Evolutionary conservation across 1,284 basidiomycete species (phyloP).

Genomic region (Apiotrichum siamense): DNA sequence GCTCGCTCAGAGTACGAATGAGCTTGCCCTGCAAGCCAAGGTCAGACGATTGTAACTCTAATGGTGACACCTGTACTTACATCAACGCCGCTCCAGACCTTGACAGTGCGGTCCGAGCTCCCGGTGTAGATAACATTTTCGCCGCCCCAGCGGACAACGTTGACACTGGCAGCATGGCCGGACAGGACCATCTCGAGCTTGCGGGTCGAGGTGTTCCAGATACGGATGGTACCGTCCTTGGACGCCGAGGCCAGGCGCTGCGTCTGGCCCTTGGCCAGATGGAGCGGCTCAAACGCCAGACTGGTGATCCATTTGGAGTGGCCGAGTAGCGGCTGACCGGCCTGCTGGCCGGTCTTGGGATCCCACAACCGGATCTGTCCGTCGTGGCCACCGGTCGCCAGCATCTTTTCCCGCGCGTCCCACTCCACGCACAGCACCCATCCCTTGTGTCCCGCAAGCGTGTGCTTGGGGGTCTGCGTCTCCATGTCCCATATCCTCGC

Average conservation of each 20-base stretch:
- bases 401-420: slow-evolving; percentile 82
- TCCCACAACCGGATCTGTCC: slow-evolving; percentile 87
- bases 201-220: slow-evolving; percentile 77
- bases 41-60: neutral
- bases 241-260: slow-evolving; percentile 92
- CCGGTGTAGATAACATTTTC: slow-evolving; percentile 88
- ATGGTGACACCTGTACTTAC: slow-evolving; percentile 47
- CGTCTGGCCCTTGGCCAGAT: slow-evolving; percentile 56
- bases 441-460: slow-evolving; percentile 79
- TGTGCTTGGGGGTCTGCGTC: slow-evolving; percentile 86
- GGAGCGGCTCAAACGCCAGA: slow-evolving; percentile 94
- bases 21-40: slow-evolving; percentile 54
- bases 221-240: slow-evolving; percentile 89
- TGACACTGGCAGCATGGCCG: slow-evolving; percentile 89
- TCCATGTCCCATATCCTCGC: slow-evolving; percentile 91
- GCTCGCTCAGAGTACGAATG: slow-evolving; percentile 72
- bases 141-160: slow-evolving; percentile 93
- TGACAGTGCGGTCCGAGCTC: slow-evolving; percentile 85
- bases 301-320: slow-evolving; percentile 97
- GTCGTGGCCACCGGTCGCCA: slow-evolving; percentile 88
- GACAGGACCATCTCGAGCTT: slow-evolving; percentile 79
- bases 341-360: slow-evolving; percentile 73
- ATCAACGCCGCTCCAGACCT: slow-evolving; percentile 82
- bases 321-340: slow-evolving; percentile 78
- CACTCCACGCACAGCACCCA: slow-evolving; percentile 98